Base-by-base conservation (phyloP, 768 basidiomycete species). In the Termitomyces sp. region DNA sequence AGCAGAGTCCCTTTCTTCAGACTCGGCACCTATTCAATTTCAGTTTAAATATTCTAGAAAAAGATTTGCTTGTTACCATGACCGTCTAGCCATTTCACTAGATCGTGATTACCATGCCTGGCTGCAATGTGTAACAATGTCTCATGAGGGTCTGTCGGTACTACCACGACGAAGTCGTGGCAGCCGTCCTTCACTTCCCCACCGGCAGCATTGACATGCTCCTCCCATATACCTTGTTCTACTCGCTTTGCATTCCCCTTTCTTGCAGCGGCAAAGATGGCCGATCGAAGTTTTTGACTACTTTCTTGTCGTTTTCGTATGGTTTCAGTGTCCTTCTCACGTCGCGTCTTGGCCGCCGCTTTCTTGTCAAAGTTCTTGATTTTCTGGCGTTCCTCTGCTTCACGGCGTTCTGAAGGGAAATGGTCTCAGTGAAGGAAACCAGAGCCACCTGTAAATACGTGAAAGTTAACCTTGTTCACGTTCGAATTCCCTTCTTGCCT, bases 81-180 rank as follows among this genome's bases (percentile, higher is more conserved):
- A 5, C 81, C 76, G 70, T 86, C 81, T 13, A 92, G 79, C 88
- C 89, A 91, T 63, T 81, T 69, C 8, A 88, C 77, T 55, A 92
- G 71, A 22, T 79, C 80, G 7, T 71, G 63, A 70, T 91, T 80
- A 11, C 84, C 86, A 56, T 76, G 73, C 56, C 68, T 72, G 2
- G 81, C 77, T 53, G 82, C 85, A 58, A 93, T 87, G 65, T 91
- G 90, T 55, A 87, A 69, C 12, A 93, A 73, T 41, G 88, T 88
- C 71, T 91, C 85, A 62, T 75, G 72, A n/a, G 75, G 76, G 70
- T 90, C 88, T 58, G 75, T 64, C 12, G 83, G 82, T 4, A 62
- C 61, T 12, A 41, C 61, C 60, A 76, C 70, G 48, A 83, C 76
- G 63, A 84, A 84, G 54, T 74, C 75, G 47, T 81, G 79, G 63